A percentile compares a stretch with the other conserved stretches of the same genome.
These are phyloP conservation scores for Macroventuria anomochaeta DNA, from an alignment of 2,329 filamentous ascomycete genomes.

Conservation along the genomic window DNA sequence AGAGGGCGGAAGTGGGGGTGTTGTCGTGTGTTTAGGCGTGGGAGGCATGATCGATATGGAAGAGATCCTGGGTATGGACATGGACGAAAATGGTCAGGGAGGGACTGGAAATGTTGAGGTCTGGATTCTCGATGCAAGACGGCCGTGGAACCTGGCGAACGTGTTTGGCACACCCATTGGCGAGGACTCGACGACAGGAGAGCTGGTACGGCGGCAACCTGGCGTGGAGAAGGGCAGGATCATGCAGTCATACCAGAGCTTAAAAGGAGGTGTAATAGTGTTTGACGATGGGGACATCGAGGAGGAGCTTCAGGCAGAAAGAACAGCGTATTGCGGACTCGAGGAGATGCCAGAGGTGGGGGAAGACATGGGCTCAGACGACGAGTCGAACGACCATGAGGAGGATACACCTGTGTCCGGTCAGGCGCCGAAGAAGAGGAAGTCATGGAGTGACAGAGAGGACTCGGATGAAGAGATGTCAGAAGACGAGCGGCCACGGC, in stretches of 20 bases:
- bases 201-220: slow-evolving; percentile 59
- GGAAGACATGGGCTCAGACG: slow-evolving; percentile 69
- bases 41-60: slow-evolving; percentile 90
- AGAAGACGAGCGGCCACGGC: slow-evolving; percentile 76
- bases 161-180: slow-evolving; percentile 74
- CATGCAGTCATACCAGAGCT: slow-evolving; percentile 72
- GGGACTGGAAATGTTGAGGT: slow-evolving; percentile 86
- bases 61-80: slow-evolving; percentile 75
- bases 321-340: slow-evolving; percentile 83
- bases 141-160: slow-evolving; percentile 94
- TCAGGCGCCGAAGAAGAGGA: slow-evolving; percentile 49
- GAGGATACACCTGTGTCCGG: slow-evolving; percentile 45
- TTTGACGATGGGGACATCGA: slow-evolving; percentile 97
- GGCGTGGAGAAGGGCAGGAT: slow-evolving; percentile 79
- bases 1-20: slow-evolving; percentile 82
- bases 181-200: slow-evolving; percentile 55
- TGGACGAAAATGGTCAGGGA: slow-evolving; percentile 67
- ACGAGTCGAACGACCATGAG: slow-evolving; percentile 55
- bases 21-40: slow-evolving; percentile 91
- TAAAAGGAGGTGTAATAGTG: slow-evolving; percentile 86
- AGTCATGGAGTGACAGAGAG: slow-evolving; percentile 62
- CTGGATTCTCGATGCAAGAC: slow-evolving; percentile 89
- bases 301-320: slow-evolving; percentile 75
- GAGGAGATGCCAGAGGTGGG: slow-evolving; percentile 90
- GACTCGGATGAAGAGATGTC: slow-evolving; percentile 68